Conservation (phyloP, 805 yeast species). For the Wickerhamomyces xylosicus region DNA sequence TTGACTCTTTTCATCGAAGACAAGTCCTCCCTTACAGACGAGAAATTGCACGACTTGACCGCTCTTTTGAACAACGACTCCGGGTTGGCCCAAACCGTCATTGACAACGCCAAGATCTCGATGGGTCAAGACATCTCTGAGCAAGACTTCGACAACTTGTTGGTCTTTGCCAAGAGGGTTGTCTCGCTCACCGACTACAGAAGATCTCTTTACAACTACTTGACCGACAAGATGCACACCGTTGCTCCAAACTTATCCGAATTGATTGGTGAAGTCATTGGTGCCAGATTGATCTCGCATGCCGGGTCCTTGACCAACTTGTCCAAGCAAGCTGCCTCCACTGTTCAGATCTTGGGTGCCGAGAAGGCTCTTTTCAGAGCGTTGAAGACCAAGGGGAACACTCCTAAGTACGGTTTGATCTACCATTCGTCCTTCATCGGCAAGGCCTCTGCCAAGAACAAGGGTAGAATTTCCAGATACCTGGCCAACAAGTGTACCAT, state of each 20-base stretch:
- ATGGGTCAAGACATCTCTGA: slow-evolving; percentile 99
- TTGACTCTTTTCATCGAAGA: slow-evolving; percentile 77
- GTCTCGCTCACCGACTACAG: slow-evolving; percentile 90
- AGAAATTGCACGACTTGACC: slow-evolving; percentile 81
- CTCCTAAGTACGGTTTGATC: slow-evolving; percentile 95
- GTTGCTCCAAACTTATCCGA: slow-evolving; percentile 97
- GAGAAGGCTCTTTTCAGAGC: slow-evolving; percentile 99
- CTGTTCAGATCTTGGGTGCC: slow-evolving; percentile 97
- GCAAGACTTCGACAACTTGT: slow-evolving; percentile 85
- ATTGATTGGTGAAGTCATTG: slow-evolving; percentile 96
- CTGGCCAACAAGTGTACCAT: slow-evolving; percentile 98
- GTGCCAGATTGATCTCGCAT: slow-evolving; percentile 96
- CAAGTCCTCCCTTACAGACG: slow-evolving; percentile 74
- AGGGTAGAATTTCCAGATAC: slow-evolving; percentile 98
- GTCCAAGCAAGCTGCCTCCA: slow-evolving; percentile 98
- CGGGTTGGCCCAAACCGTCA: slow-evolving; percentile 80
- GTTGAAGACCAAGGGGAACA: slow-evolving; percentile 94
- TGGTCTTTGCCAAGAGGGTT: slow-evolving; percentile 88
- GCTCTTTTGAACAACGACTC: slow-evolving; percentile 78
- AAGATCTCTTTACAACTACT: slow-evolving; percentile 68
- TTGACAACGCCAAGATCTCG: slow-evolving; percentile 91
- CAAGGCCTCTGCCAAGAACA: slow-evolving; percentile 92
- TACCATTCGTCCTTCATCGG: slow-evolving; percentile 97
- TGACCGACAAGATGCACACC: slow-evolving; percentile 92
- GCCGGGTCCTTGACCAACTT: slow-evolving; percentile 96